Evolutionary conservation across 352 stramenopile genomes (phyloP).

Genomic region (Globisporangium spiculum): DNA sequence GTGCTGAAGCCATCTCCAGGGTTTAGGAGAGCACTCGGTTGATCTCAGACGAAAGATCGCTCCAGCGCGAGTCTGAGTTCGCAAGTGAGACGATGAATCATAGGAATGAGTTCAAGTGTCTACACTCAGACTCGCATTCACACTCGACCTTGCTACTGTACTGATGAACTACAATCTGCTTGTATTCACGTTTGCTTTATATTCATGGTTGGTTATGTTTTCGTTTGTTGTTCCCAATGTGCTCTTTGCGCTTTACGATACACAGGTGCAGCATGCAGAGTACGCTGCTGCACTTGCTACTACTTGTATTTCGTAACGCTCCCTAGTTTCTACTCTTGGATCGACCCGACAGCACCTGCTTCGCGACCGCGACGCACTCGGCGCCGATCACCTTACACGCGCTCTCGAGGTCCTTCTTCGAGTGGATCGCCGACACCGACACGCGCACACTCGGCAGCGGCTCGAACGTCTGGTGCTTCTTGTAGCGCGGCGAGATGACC

Average conservation of each 20-base stretch:
- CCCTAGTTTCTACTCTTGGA: constrained; percentile 18
- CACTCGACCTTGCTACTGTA: no score
- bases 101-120: neutral
- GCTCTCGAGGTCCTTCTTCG: constrained; percentile 44
- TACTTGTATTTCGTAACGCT: neutral
- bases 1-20: neutral
- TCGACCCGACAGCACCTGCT: constrained; percentile 35
- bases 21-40: neutral
- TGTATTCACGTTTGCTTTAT: neutral
- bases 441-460: constrained; percentile 71
- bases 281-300: neutral
- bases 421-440: constrained; percentile 72
- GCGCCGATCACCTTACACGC: constrained; percentile 57
- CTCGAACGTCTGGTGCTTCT: constrained; percentile 56
- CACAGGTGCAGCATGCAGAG: neutral
- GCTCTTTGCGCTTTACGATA: neutral
- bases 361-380: constrained; percentile 53
- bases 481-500: constrained; percentile 74
- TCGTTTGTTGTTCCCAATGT: neutral
- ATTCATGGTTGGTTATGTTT: neutral
- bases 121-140: neutral
- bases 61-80: neutral
- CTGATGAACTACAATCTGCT: neutral
- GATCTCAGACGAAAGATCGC: neutral
- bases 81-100: neutral